Conservation (phyloP, 345 rosid genomes). For the Aquilaria malaccensis region DNA sequence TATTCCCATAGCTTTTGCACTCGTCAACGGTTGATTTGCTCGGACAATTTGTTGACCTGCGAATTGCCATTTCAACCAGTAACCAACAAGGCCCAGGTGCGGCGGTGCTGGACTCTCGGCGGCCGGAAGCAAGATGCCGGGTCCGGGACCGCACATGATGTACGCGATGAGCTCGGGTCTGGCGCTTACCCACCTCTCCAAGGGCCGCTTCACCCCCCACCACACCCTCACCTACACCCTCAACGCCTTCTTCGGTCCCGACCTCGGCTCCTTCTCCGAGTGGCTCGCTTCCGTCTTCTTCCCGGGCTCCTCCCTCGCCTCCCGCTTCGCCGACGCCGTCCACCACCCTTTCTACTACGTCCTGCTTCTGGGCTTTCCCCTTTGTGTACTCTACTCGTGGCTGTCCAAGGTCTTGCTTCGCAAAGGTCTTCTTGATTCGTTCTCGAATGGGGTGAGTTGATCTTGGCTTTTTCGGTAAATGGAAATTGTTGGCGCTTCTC, state of each 20-base stretch:
- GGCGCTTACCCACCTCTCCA: slow-evolving; percentile 36
- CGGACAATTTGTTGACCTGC: no score
- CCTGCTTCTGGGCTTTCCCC: slow-evolving; percentile 47
- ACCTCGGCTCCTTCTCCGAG: slow-evolving; percentile 64
- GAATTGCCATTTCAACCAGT: neutral
- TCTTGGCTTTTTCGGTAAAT: no score
- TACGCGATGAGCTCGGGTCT: slow-evolving; percentile 59
- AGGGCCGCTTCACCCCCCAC: slow-evolving; percentile 51
- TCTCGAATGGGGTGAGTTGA: slow-evolving; percentile 29
- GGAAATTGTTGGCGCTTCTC: no score
- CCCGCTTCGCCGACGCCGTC: slow-evolving; percentile 33
- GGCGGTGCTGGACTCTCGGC: neutral
- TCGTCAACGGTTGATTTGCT: no score
- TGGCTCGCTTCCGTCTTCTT: slow-evolving; percentile 46
- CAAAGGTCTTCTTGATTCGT: slow-evolving; percentile 41
- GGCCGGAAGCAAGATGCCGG: slow-evolving; percentile 33
- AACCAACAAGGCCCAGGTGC: neutral
- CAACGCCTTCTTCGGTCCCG: slow-evolving; percentile 77
- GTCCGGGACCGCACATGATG: slow-evolving; percentile 71
- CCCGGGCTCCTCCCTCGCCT: slow-evolving; percentile 22
- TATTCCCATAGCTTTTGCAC: no score
- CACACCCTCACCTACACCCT: slow-evolving; percentile 49
- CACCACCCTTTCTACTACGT: slow-evolving; percentile 54
- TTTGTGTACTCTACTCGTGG: slow-evolving; percentile 43
- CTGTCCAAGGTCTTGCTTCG: slow-evolving; percentile 34